A percentile compares a stretch with the other conserved stretches of the same genome.
Conservation (phyloP, 345 rosid species). For the Linum usitatissimum region DNA sequence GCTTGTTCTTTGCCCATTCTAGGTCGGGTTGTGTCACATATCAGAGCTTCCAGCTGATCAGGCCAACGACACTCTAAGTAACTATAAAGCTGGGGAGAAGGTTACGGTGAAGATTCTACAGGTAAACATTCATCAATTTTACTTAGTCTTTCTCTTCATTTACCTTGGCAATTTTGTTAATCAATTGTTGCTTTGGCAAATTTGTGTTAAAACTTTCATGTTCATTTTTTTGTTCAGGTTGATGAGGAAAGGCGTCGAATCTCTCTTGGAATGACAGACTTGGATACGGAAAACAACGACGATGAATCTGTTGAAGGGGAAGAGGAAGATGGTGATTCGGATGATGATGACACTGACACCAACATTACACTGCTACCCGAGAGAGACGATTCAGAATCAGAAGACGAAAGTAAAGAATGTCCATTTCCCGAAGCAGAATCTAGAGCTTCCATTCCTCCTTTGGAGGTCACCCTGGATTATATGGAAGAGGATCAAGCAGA, state of each 20-base stretch:
- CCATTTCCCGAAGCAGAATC: slow-evolving; percentile 47
- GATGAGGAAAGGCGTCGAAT: slow-evolving; percentile 65
- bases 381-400: slow-evolving; percentile 23
- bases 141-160: neutral
- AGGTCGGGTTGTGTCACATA: slow-evolving; percentile 89
- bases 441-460: slow-evolving; percentile 74
- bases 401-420: slow-evolving; percentile 31
- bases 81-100: slow-evolving; percentile 61
- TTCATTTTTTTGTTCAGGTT: slow-evolving; percentile 35
- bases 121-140: slow-evolving; percentile 27
- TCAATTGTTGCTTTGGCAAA: neutral
- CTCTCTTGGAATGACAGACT: slow-evolving; percentile 78
- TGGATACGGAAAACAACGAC: slow-evolving; percentile 32
- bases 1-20: slow-evolving; percentile 7
- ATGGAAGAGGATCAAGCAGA: slow-evolving; percentile 37
- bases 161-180: too few relatives aligned
- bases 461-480: slow-evolving; percentile 72
- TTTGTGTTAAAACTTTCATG: neutral
- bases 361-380: slow-evolving; percentile 12
- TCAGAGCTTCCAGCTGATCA: slow-evolving; percentile 68
- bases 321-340: slow-evolving; percentile 26
- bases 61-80: slow-evolving; percentile 43
- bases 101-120: slow-evolving; percentile 71
- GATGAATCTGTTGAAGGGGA: slow-evolving; percentile 33
- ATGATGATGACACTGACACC: slow-evolving; percentile 15